These are phyloP conservation scores for Scutellaria minor DNA, from an alignment of 257 asterid genomes.

Conservation along the genomic window DNA sequence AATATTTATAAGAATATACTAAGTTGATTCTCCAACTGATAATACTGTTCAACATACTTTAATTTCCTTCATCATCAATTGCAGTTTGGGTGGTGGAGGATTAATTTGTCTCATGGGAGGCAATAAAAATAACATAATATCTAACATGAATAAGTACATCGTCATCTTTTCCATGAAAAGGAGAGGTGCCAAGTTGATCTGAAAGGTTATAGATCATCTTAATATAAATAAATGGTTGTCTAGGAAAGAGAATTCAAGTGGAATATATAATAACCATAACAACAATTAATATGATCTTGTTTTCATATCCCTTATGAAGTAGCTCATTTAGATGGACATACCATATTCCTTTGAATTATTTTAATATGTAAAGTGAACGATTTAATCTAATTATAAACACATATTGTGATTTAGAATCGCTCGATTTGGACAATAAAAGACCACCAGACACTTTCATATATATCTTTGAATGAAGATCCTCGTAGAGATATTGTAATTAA, in stretches of 20 bases:
- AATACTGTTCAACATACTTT: too few relatives aligned
- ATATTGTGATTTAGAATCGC: background rate
- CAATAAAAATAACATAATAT: background rate
- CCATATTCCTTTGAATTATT: too few relatives aligned
- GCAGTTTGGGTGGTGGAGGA: conserved; percentile 33
- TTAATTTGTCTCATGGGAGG: background rate
- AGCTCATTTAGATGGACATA: too few relatives aligned
- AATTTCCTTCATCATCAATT: background rate
- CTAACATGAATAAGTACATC: conserved; percentile 6
- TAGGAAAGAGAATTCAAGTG: too few relatives aligned
- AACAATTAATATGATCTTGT: too few relatives aligned
- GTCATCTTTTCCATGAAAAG: background rate
- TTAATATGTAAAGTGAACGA: too few relatives aligned
- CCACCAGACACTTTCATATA: background rate
- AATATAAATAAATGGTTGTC: too few relatives aligned
- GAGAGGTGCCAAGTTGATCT: too few relatives aligned
- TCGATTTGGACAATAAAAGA: background rate
- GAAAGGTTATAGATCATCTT: too few relatives aligned
- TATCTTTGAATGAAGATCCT: background rate
- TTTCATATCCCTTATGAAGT: too few relatives aligned
- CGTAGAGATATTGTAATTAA: background rate
- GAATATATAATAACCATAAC: too few relatives aligned
- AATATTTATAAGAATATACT: background rate
- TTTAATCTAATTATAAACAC: background rate
- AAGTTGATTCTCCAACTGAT: conserved; percentile 3